Evolutionary conservation across 2,329 filamentous ascomycete genomes (phyloP).

Genomic region (Lomentospora prolificans): DNA sequence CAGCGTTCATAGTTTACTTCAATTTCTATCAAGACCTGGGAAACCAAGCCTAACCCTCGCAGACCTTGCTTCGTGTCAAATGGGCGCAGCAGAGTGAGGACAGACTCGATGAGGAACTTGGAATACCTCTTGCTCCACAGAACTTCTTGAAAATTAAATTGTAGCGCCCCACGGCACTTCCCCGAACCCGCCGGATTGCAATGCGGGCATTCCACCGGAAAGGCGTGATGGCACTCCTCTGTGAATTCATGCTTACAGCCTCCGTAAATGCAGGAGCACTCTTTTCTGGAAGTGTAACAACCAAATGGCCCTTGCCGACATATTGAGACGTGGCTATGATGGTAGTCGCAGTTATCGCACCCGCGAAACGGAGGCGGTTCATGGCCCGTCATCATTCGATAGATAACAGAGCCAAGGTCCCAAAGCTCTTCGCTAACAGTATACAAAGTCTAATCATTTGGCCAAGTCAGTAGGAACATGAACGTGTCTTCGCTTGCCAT

Average conservation of each 20-base stretch:
- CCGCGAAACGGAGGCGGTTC: background rate
- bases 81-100: conserved; percentile 1
- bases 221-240: background rate
- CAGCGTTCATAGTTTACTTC: background rate
- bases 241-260: background rate
- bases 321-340: background rate
- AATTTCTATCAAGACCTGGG: background rate
- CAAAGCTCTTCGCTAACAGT: conserved; percentile 27
- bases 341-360: conserved; percentile 2
- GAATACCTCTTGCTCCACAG: conserved; percentile 4
- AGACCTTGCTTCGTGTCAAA: background rate
- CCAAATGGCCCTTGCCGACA: background rate
- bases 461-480: background rate
- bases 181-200: too few relatives aligned
- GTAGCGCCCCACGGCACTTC: background rate
- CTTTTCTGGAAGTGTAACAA: background rate
- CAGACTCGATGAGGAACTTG: background rate
- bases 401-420: conserved; percentile 27
- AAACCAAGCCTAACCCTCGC: background rate
- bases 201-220: background rate
- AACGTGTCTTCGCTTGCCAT: background rate
- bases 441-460: conserved; percentile 17
- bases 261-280: background rate
- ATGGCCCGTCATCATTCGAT: conserved; percentile 30
- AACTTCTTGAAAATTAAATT: background rate